phyloP scores from a whole-genome alignment of 2,329 filamentous ascomycete species.

The Trichoderma afroharzianum region DNA sequence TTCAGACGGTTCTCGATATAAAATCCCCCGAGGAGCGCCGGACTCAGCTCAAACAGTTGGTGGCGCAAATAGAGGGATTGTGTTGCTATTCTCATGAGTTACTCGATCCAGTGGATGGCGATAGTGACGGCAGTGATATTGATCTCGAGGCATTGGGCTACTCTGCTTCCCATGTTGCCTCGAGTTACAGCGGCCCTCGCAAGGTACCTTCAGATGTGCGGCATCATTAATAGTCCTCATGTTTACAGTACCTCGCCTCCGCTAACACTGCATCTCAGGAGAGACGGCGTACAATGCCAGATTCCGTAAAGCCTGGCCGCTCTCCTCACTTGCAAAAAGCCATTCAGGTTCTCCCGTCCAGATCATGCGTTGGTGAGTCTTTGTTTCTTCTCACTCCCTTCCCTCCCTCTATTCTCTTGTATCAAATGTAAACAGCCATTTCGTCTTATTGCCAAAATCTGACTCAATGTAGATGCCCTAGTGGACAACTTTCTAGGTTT shows the following conservation, averaged over 20 bases:
- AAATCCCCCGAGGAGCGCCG: background rate
- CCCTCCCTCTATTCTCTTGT: no score
- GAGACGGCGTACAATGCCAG: background rate
- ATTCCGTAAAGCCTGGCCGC: constrained; percentile 18
- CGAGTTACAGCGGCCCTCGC: background rate
- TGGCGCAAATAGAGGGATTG: background rate
- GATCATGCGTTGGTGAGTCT: constrained; percentile 34
- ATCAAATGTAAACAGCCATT: background rate
- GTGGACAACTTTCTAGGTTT: constrained; percentile 37
- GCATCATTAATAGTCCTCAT: background rate
- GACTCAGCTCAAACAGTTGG: background rate
- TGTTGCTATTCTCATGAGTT: constrained; percentile 3
- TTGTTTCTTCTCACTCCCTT: background rate
- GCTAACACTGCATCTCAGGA: background rate
- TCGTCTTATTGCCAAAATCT: background rate
- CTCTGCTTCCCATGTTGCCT: constrained; percentile 27
- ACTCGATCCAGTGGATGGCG: constrained; percentile 23
- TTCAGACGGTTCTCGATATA: constrained; percentile 20
- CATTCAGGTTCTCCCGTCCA: constrained; percentile 30
- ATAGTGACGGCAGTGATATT: constrained; percentile 23
- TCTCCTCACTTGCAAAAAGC: constrained; percentile 33
- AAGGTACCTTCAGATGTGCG: background rate
- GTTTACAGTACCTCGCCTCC: background rate
- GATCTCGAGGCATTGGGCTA: constrained; percentile 37
- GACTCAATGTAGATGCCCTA: constrained; percentile 29